Base-by-base conservation (phyloP, 2,329 filamentous ascomycete species). In the Diaporthe amygdali region DNA sequence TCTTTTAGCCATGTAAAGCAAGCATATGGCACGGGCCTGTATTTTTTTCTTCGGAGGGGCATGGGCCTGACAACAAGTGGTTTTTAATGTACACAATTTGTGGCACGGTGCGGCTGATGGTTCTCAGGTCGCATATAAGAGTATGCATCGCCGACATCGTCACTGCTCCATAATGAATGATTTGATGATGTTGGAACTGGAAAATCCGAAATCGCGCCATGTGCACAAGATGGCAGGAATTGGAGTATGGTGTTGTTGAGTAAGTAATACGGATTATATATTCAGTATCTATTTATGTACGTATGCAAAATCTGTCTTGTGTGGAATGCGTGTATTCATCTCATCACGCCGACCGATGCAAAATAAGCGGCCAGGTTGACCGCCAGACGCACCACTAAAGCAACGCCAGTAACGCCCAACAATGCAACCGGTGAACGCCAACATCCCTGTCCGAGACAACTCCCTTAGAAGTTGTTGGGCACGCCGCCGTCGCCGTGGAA, bases 401-500 rank as follows among this genome's bases (percentile, higher is more conserved):
- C 5, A n/a, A 22, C 14, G 2, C 30, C 2, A 9, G 37, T 12
- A 64, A 64, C 59, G 59, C 59, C 59, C 37, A 37, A 44, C 59
- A 49, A 64, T 64, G 59, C 44, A 47, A 7, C 41, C 20, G n/a
- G 20, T 12, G 25, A 63, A 63, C 25, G n/a, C 27, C 22, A 20
- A 34, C 20, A 47, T 8, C 14, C 2, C n/a, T 20, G n/a, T 12
- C 17, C 25, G 56, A 32, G 30, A 64, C 59, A 5, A 20, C 32
- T 15, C 12, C 7, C 20, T 34, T 54, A 71, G 39, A 71, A 71
- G 37, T 71, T 69, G 22, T 8, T 71, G 14, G 63, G 51, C 25
- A 68, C 22, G 52, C 55, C 39, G 22, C 32, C 52, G 25, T 59
- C 54, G 5, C n/a, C 41, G 27, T 66, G 51, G n/a, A 63, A 30